Base-by-base conservation (phyloP, 768 basidiomycete species). In the Termitomyces heimii region DNA sequence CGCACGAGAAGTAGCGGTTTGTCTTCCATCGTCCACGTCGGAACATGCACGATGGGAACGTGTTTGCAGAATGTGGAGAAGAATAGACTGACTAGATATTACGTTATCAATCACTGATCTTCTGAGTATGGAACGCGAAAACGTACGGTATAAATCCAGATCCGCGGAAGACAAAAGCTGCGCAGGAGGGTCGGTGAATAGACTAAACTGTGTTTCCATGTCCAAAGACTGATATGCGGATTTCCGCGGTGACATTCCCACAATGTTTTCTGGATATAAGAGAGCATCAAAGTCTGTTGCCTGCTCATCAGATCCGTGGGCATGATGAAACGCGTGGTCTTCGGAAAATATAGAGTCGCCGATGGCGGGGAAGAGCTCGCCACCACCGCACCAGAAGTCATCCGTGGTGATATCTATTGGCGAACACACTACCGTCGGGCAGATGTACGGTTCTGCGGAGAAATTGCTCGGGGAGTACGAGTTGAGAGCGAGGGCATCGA, bases 91-190 rank as follows among this genome's bases (percentile, higher is more conserved):
- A 80, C 80, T 84, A 60, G 52, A 39, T 53, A 50, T 35, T 35
- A 26, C 34, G 9, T 5, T 26, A 48, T 2, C 14, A 54, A 10
- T 28, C 9, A 57, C 54, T 50, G 46, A 34, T 57, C 42, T 57
- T 46, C 13, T 34, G 42, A 47, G 28, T 13, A 44, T 28, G 32
- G 43, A 37, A 31, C 24, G 40, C 28, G 56, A 62, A 43, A 18
- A 74, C 82, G 66, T 70, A 87, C 86, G 72, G 63, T 84, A 85
- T 32, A 80, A 73, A 55, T 80, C 76, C 58, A 81, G 73, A 63
- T 86, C 85, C 54, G 77, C 75, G 68, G 75, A 53, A 24, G 68
- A 56, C 65, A 66, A 67, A 66, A 40, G 47, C 62, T 68, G 47
- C 16, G 61, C 51, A 64, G 39, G 9, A 24, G 29, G 58, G 39